Evolutionary conservation across 352 stramenopile genomes (phyloP).

Genomic region (Phytophthora fragariaefolia): DNA sequence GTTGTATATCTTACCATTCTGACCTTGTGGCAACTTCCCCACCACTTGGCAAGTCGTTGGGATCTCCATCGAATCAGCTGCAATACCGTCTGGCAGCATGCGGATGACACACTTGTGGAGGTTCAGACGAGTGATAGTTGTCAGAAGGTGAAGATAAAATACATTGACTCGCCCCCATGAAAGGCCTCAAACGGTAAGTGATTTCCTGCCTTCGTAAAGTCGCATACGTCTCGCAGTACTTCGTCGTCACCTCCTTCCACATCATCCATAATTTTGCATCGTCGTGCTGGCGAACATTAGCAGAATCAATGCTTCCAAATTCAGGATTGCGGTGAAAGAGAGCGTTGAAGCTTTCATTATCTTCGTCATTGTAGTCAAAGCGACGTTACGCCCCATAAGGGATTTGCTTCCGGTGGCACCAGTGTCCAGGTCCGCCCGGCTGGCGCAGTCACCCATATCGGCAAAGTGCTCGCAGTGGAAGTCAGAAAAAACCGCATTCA

Average conservation of each 20-base stretch:
- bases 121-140: not conserved
- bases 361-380: not conserved
- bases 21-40: not conserved
- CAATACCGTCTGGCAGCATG: not conserved
- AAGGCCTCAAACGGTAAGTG: not conserved
- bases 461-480: not conserved
- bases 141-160: not conserved
- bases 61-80: not conserved
- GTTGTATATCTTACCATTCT: not conserved
- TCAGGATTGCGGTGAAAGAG: not conserved
- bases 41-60: not conserved
- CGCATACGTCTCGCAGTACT: not conserved
- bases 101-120: not conserved
- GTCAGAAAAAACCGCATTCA: not conserved
- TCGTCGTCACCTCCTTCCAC: not conserved
- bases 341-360: not conserved
- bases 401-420: not conserved
- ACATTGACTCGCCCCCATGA: not conserved
- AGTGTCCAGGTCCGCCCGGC: not conserved
- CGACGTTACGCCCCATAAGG: not conserved
- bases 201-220: not conserved
- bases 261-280: not conserved
- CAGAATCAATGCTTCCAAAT: not conserved
- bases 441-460: not conserved
- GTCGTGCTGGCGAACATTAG: not conserved